A percentile compares a stretch with the other conserved stretches of the same genome.
phyloP scores from a whole-genome alignment of 2,329 filamentous ascomycete genomes.

The Claviceps sp. region DNA sequence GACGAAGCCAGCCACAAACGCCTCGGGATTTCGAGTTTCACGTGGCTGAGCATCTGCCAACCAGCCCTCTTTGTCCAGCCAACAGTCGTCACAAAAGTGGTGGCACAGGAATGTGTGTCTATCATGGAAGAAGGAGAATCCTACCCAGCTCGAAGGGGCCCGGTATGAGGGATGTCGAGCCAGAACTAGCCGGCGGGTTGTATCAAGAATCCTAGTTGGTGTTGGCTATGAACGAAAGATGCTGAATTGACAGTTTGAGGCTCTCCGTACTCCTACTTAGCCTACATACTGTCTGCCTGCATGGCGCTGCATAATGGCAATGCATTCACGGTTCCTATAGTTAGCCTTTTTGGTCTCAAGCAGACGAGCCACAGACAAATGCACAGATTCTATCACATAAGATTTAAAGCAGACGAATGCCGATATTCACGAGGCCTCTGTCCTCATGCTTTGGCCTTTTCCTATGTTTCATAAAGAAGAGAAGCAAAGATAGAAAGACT shows the following conservation, averaged over 20 bases:
- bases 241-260: background rate
- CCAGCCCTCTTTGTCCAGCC: background rate
- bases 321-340: too few relatives aligned
- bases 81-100: too few relatives aligned
- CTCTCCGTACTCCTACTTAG: too few relatives aligned
- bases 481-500: too few relatives aligned
- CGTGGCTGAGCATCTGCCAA: constrained; percentile 26
- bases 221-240: background rate
- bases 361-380: too few relatives aligned
- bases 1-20: constrained; percentile 5
- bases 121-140: constrained; percentile 7
- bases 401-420: too few relatives aligned
- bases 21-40: constrained; percentile 20
- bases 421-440: too few relatives aligned
- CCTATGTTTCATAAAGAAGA: too few relatives aligned
- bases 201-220: background rate
- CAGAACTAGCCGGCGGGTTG: background rate
- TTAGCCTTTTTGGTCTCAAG: too few relatives aligned
- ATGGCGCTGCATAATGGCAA: background rate
- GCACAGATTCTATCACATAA: too few relatives aligned
- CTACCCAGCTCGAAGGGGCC: constrained; percentile 2
- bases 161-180: background rate
- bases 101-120: too few relatives aligned
- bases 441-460: too few relatives aligned
- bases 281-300: background rate